Conservation (phyloP, 768 basidiomycete genomes). For the Daedalea quercina region DNA sequence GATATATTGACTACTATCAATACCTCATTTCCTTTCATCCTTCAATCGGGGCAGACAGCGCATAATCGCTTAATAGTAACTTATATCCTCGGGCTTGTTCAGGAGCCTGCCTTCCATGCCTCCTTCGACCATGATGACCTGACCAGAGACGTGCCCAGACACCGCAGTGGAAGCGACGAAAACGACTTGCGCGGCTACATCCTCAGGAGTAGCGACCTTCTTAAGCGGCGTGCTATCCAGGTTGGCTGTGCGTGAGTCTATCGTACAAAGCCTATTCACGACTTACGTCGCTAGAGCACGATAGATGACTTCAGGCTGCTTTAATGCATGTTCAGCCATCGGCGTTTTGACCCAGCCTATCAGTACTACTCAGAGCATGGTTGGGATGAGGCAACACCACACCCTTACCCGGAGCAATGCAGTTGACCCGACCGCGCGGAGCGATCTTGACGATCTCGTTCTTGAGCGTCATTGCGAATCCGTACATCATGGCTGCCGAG, state of each 20-base stretch:
- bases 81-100: conserved; percentile 33
- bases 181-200: conserved; percentile 61
- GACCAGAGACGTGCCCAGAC: conserved; percentile 67
- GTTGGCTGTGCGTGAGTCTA: too few relatives aligned
- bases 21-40: too few relatives aligned
- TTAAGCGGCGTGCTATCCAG: conserved; percentile 54
- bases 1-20: too few relatives aligned
- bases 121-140: conserved; percentile 65
- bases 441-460: conserved; percentile 79
- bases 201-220: conserved; percentile 55
- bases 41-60: too few relatives aligned
- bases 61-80: background rate
- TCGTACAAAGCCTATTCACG: too few relatives aligned
- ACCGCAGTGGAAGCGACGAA: conserved; percentile 51
- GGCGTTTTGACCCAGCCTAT: conserved; percentile 45
- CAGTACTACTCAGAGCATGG: background rate
- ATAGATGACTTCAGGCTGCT: conserved; percentile 47
- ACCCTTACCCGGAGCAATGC: conserved; percentile 57
- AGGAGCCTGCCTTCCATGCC: conserved; percentile 72
- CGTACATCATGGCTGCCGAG: conserved; percentile 61
- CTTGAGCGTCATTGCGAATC: conserved; percentile 59
- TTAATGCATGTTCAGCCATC: conserved; percentile 51
- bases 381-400: background rate
- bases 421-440: conserved; percentile 63
- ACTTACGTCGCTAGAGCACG: conserved; percentile 63